A percentile compares a stretch with the other conserved stretches of the same genome.
These are phyloP conservation scores for Gossypium gossypioides DNA, from an alignment of 441 rosid genomes.

Conservation along the genomic window DNA sequence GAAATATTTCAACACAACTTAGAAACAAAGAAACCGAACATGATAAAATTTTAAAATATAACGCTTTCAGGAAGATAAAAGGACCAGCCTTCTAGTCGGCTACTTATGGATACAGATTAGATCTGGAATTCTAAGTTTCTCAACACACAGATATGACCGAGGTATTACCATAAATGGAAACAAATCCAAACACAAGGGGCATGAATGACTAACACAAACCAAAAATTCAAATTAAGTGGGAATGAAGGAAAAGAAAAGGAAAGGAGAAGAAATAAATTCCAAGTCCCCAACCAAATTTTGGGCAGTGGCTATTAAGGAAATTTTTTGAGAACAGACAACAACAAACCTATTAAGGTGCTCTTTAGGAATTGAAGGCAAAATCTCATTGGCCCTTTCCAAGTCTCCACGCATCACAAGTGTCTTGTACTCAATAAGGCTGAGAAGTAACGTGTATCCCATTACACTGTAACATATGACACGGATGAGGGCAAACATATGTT, in stretches of 20 bases:
- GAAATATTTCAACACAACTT: constrained; percentile 12
- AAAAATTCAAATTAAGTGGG: neutral
- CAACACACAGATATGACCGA: neutral
- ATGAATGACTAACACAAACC: neutral
- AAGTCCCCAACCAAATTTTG: neutral
- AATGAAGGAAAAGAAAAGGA: neutral
- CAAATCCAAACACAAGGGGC: neutral
- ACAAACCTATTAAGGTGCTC: constrained; percentile 85
- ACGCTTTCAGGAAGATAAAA: neutral
- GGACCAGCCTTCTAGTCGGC: neutral
- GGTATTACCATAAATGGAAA: neutral
- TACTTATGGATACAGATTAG: neutral
- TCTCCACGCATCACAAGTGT: constrained; percentile 99
- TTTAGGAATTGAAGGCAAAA: constrained; percentile 90
- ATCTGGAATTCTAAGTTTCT: neutral
- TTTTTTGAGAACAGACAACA: neutral
- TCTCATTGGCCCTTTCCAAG: constrained; percentile 68
- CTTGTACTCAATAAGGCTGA: constrained; percentile 96
- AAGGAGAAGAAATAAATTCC: neutral
- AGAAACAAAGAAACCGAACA: constrained; percentile 6
- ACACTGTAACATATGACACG: constrained; percentile 30
- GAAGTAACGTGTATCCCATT: constrained; percentile 92
- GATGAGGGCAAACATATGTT: neutral
- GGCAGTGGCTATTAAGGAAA: neutral
- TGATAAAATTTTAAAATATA: neutral